Percentiles rank a stretch among this genome's conserved stretches.
Evolutionary conservation across 2,329 filamentous ascomycete genomes (phyloP).

Genomic region (Graphilbum ipis-grandicollis): DNA sequence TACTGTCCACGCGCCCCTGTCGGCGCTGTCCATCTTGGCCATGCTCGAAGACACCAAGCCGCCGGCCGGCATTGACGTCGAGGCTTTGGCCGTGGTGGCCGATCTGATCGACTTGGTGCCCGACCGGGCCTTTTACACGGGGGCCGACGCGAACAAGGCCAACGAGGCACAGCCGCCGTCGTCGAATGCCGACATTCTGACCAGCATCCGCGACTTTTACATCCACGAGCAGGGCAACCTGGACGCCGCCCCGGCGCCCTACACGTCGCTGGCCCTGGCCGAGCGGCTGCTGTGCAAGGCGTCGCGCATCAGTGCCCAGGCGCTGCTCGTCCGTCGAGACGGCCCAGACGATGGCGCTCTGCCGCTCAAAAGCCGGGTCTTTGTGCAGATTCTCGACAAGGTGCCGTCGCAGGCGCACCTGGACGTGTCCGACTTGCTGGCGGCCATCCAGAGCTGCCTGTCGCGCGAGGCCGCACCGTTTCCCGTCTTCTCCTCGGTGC

Average conservation of each 20-base stretch:
- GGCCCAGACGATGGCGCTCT: constrained; percentile 28
- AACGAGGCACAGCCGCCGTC: too few species aligned
- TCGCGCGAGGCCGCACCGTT: constrained; percentile 25
- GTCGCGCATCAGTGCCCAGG: constrained; percentile 30
- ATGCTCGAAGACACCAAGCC: constrained; percentile 40
- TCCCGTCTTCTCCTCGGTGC: constrained; percentile 36
- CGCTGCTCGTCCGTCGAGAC: constrained; percentile 22
- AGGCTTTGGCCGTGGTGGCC: constrained; percentile 30
- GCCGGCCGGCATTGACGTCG: constrained; percentile 9
- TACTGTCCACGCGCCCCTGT: constrained; percentile 63
- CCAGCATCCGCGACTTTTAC: constrained; percentile 49
- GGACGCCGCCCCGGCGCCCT: constrained; percentile 43
- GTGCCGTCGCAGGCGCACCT: constrained; percentile 24
- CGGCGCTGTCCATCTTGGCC: constrained; percentile 44
- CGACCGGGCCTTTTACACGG: constrained; percentile 38
- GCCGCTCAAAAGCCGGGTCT: constrained; percentile 38
- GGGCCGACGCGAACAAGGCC: constrained; percentile 6
- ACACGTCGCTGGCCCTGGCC: constrained; percentile 35
- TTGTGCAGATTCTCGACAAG: constrained; percentile 41
- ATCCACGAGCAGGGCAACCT: constrained; percentile 52
- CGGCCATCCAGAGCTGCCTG: constrained; percentile 32
- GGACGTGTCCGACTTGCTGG: constrained; percentile 29
- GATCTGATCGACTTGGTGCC: constrained; percentile 47
- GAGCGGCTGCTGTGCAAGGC: constrained; percentile 47
- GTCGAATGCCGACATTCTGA: constrained; percentile 34